Percentiles rank a stretch among this genome's conserved stretches.
Conservation (phyloP, 2,329 filamentous ascomycete genomes). For the Curvularia lunata region DNA sequence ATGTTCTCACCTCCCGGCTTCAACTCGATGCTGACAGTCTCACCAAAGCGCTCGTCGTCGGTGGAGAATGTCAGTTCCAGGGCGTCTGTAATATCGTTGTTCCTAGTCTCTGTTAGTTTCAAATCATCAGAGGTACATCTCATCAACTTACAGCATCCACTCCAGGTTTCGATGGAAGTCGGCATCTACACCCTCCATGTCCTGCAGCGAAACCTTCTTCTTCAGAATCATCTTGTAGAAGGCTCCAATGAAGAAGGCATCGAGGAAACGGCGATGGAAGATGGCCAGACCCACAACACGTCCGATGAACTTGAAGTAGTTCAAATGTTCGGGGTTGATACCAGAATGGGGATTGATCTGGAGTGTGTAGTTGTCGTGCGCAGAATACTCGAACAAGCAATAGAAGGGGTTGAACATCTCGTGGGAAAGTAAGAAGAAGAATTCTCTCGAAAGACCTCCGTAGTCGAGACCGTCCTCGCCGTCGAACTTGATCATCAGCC, state of each 20-base stretch:
- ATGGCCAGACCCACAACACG: constrained; percentile 96
- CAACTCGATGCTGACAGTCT: constrained; percentile 90
- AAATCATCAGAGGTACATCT: not conserved
- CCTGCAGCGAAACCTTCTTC: constrained; percentile 87
- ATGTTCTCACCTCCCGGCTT: constrained; percentile 90
- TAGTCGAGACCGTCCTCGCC: constrained; percentile 98
- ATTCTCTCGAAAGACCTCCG: constrained; percentile 92
- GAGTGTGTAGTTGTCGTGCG: constrained; percentile 99
- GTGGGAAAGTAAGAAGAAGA: constrained; percentile 98
- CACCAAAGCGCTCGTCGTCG: constrained; percentile 96
- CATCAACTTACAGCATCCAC: constrained; percentile 76
- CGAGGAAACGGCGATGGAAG: constrained; percentile 95
- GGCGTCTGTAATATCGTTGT: constrained; percentile 95
- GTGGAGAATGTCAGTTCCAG: constrained; percentile 96
- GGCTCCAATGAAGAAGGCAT: constrained; percentile 98
- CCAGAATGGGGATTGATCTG: constrained; percentile 99
- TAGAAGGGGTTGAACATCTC: constrained; percentile 99
- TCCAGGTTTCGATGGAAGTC: constrained; percentile 96
- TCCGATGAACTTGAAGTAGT: constrained; percentile 99
- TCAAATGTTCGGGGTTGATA: constrained; percentile 98
- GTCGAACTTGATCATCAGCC: constrained; percentile 99
- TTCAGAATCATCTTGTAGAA: constrained; percentile 99
- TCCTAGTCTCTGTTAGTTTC: constrained; percentile 52
- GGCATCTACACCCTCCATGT: constrained; percentile 99
- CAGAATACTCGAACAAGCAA: constrained; percentile 98